Evolutionary conservation across 2,329 filamentous ascomycete genomes (phyloP), one percentile per base, ranked within the genome.

Genomic region (Fonsecaea nubica): DNA sequence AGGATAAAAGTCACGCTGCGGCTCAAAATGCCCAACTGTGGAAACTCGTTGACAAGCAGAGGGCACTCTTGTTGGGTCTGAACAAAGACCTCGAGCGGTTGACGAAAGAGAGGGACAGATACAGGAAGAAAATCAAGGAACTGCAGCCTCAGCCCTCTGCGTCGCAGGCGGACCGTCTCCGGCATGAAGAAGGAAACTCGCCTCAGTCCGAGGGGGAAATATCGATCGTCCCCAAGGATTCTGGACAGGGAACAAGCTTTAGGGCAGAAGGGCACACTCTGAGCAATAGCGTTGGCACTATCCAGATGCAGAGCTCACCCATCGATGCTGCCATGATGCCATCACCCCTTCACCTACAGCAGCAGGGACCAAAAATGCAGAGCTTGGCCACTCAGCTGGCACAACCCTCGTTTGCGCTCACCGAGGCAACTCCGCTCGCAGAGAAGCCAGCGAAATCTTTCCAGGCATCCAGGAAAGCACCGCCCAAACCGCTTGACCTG

Each of bases 11-110:
- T 69, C 91, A 92, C 57, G 91, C 93, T 62, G 87, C 92, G 4
- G 90, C 92, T 72, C 95, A 98, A 76, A 98, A 98, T 76, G 84
- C 89, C 18, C 94, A 99, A 77, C 81, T 99, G 74, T 99, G 95
- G 95, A 90, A 93, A 58, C 81, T 99, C 55, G 93, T 99, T 58
- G 94, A 98, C 77, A 98, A 99, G 81, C 95, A 99, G 78, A 86
- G 94, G 69, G 89, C 92, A 15, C 93, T 99, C 89, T 93, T 99
- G 62, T 80, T 97, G 21, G 94, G 93, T 7, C 84, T 99, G 69
- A 97, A 98, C 76, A 96, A 95, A 77, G 95, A 99, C 76, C 82
- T 99, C 12, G 94, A 98, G 78, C 88, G 92, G 60, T 89, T 93
- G 0, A 79, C 97, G 70, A 96, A 96, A 76, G 95, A 98, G 72